Evolutionary conservation across 129 eudicot genomes (phyloP).

Genomic region (Escallonia herrerae): DNA sequence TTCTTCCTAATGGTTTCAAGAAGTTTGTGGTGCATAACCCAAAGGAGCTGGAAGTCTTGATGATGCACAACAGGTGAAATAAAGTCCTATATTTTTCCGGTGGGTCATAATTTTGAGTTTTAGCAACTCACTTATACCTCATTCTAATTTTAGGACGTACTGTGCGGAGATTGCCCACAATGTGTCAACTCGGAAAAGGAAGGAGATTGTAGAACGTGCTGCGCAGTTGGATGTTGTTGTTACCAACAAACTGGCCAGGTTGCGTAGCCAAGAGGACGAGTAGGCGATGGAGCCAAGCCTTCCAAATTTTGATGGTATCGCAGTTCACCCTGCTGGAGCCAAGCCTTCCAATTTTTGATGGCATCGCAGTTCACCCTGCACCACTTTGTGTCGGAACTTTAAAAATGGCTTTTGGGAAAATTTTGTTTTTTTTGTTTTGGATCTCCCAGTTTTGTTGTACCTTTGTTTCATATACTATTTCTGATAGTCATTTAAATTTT

Average conservation of each 20-base stretch:
- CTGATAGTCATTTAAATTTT: too few relatives aligned
- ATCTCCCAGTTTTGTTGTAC: too few relatives aligned
- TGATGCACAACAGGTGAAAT: not conserved
- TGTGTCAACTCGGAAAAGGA: conserved; percentile 17
- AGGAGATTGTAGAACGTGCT: conserved; percentile 24
- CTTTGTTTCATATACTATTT: too few relatives aligned
- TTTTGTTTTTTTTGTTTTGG: too few relatives aligned
- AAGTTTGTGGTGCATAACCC: not conserved
- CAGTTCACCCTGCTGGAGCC: too few relatives aligned
- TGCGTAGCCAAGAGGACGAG: conserved; percentile 28
- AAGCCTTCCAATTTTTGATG: too few relatives aligned
- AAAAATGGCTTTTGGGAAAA: too few relatives aligned
- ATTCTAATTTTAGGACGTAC: conserved; percentile 10
- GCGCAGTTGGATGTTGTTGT: conserved; percentile 25
- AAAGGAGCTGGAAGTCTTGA: not conserved
- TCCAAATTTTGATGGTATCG: too few relatives aligned
- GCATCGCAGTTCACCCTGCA: too few relatives aligned
- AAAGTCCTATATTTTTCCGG: not conserved
- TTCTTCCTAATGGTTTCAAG: too few relatives aligned
- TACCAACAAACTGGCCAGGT: conserved; percentile 21
- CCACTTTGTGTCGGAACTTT: too few relatives aligned
- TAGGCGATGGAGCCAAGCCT: not conserved
- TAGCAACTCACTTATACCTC: not conserved
- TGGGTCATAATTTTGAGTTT: too few relatives aligned
- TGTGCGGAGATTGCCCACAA: conserved; percentile 25